phyloP scores from a whole-genome alignment of 306 rosid genomes.

The Citrullus mucosospermus region DNA sequence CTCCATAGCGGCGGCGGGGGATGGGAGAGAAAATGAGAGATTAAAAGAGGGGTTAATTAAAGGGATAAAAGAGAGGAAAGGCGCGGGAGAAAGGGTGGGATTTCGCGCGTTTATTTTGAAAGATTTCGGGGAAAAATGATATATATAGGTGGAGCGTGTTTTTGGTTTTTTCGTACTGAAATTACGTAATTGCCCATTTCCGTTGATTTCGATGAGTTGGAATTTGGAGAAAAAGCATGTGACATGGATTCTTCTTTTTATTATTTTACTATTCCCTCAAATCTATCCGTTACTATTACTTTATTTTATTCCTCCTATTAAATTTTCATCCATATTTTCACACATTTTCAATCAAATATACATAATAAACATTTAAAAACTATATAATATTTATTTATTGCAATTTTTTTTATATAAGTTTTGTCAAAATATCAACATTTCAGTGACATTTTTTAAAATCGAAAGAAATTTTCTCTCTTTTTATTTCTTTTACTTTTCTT shows the following conservation, averaged over 20 bases:
- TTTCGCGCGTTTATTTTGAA: constrained; percentile 35
- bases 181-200: not conserved
- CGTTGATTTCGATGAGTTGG: constrained; percentile 6
- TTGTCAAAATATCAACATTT: no score
- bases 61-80: not conserved
- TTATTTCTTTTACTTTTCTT: no score
- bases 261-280: not conserved
- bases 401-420: no score
- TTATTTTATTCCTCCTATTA: not conserved
- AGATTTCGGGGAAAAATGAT: not conserved
- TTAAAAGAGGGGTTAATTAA: not conserved
- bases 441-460: no score
- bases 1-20: constrained; percentile 22
- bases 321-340: no score
- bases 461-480: no score
- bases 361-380: no score
- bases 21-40: not conserved
- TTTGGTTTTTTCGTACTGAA: not conserved
- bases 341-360: no score
- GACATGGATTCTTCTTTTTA: not conserved
- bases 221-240: not conserved
- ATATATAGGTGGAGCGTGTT: constrained; percentile 6
- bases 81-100: constrained; percentile 40
- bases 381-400: no score
- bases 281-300: constrained; percentile 2